phyloP scores from a whole-genome alignment of 2,329 filamentous ascomycete genomes.

The Hypocrella siamensis region DNA sequence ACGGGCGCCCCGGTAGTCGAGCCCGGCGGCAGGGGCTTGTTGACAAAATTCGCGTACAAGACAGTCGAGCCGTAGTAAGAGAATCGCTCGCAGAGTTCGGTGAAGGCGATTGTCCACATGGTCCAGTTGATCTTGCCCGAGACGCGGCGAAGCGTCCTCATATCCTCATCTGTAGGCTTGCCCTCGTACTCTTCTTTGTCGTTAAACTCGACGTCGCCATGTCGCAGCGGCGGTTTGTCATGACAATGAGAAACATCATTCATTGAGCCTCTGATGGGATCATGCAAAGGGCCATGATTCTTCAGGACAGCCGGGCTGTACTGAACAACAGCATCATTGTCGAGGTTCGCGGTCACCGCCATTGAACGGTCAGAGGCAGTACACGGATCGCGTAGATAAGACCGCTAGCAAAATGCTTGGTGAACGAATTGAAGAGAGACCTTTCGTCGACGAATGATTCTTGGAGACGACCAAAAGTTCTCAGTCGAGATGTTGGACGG shows the following conservation, averaged over 20 bases:
- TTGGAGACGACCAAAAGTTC: no score
- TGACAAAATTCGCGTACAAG: constrained; percentile 53
- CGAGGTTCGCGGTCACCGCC: constrained; percentile 18
- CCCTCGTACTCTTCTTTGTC: constrained; percentile 17
- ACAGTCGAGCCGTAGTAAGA: constrained; percentile 61
- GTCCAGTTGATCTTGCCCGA: constrained; percentile 48
- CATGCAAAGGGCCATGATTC: constrained; percentile 11
- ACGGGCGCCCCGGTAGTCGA: constrained; percentile 36
- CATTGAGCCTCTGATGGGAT: constrained; percentile 13
- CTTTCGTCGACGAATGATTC: no score
- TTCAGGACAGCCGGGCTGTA: constrained; percentile 17
- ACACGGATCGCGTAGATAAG: no score
- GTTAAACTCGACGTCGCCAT: constrained; percentile 7
- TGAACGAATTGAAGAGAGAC: no score
- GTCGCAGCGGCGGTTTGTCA: constrained; percentile 6
- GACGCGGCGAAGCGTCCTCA: constrained; percentile 44
- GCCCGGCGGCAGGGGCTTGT: constrained; percentile 33
- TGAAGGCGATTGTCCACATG: constrained; percentile 54
- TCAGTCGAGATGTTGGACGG: no score
- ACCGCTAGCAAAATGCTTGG: no score
- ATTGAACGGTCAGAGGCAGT: no score
- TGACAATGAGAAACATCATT: constrained; percentile 9
- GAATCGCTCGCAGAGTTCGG: constrained; percentile 63
- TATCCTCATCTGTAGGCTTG: constrained; percentile 45
- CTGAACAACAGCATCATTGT: constrained; percentile 19